Percentiles rank a stretch among this genome's conserved stretches.
Conservation (phyloP, 768 basidiomycete species). For the Kwoniella sp. region DNA sequence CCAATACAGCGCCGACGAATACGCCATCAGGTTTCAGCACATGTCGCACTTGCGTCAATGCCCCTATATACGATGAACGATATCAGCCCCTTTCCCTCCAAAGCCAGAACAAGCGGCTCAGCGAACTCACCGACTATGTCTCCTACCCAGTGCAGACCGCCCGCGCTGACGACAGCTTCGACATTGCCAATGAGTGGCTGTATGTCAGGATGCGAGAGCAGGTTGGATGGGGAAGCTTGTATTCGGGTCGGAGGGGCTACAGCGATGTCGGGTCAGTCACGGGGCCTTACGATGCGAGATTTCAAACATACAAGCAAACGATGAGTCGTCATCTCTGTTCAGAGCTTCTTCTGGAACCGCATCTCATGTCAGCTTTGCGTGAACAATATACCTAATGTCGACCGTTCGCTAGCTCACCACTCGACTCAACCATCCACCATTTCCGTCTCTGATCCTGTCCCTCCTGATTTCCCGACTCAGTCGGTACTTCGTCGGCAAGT, state of each 20-base stretch:
- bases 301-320: constrained; percentile 71
- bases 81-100: not conserved
- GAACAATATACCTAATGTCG: not conserved
- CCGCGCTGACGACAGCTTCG: constrained; percentile 87
- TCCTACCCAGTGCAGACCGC: constrained; percentile 95
- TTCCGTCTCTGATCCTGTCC: constrained; percentile 62
- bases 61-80: constrained; percentile 60
- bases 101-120: not conserved
- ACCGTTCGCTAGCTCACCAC: constrained; percentile 63
- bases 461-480: constrained; percentile 5
- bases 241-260: constrained; percentile 77
- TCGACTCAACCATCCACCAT: constrained; percentile 82
- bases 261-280: constrained; percentile 2
- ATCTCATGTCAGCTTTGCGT: constrained; percentile 1
- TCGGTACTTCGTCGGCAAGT: constrained; percentile 28
- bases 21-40: constrained; percentile 86
- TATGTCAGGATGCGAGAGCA: constrained; percentile 65
- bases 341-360: constrained; percentile 65
- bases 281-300: too few species aligned
- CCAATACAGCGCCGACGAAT: constrained; percentile 91
- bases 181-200: constrained; percentile 67
- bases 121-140: constrained; percentile 82
- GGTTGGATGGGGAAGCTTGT: constrained; percentile 79
- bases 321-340: constrained; percentile 72
- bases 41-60: constrained; percentile 82